phyloP scores from a whole-genome alignment of 192 early-diverging fungal genomes.

The Funneliformis mosseae region DNA sequence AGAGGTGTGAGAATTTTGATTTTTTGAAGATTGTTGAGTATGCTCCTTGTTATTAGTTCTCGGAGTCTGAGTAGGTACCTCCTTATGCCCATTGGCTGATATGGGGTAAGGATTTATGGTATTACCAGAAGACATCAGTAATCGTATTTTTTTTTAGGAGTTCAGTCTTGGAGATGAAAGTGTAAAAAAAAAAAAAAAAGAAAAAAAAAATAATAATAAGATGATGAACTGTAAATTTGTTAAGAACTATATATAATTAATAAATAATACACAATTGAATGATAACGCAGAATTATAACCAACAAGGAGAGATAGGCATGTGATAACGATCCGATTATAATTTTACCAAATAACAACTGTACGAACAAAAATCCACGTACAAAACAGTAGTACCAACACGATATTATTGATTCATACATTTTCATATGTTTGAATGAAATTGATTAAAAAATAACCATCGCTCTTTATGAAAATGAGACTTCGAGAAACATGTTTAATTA shows the following conservation, averaged over 20 bases:
- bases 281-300: neutral
- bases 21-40: neutral
- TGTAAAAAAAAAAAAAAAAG: neutral
- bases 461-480: neutral
- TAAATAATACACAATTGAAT: neutral
- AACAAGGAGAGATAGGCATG: constrained; percentile 5
- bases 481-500: neutral
- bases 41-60: neutral
- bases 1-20: neutral
- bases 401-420: neutral
- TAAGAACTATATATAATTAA: neutral
- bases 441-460: too few relatives aligned
- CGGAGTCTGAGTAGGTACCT: neutral
- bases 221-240: neutral
- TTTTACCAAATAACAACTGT: neutral
- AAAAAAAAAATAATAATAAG: too few relatives aligned
- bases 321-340: neutral
- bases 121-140: constrained; percentile 17
- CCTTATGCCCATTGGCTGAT: neutral
- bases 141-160: neutral
- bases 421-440: neutral
- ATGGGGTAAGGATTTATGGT: constrained; percentile 11
- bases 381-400: neutral
- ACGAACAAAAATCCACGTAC: neutral
- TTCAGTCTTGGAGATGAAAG: neutral